Conservation (phyloP, 306 rosid genomes). For the Lotus japonicus region DNA sequence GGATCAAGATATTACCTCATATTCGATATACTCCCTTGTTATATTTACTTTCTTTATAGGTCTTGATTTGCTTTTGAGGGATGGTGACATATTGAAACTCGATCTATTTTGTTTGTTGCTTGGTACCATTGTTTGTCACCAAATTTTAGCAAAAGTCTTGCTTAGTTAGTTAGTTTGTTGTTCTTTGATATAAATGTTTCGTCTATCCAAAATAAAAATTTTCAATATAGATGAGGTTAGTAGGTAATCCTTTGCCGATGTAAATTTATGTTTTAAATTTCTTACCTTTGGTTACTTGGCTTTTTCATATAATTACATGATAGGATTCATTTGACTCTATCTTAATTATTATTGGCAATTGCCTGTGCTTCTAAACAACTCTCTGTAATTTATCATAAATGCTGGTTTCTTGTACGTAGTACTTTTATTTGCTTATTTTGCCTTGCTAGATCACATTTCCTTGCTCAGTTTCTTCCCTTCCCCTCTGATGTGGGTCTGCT, state of each 20-base stretch:
- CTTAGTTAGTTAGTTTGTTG: background rate
- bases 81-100: background rate
- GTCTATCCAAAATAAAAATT: background rate
- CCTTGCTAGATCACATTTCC: background rate
- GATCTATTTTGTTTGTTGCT: background rate
- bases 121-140: background rate
- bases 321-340: background rate
- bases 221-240: background rate
- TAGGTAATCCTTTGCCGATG: background rate
- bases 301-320: background rate
- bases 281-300: background rate
- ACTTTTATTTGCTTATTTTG: background rate
- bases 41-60: background rate
- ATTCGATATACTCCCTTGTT: background rate
- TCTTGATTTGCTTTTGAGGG: background rate
- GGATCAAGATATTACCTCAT: background rate
- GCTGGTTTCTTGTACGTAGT: background rate
- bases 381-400: background rate
- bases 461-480: background rate
- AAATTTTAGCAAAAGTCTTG: background rate
- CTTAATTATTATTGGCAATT: no score
- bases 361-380: background rate
- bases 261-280: background rate
- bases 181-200: background rate
- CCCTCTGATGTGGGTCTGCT: background rate